These are phyloP conservation scores for Penicillium sp. DNA, from an alignment of 2,329 filamentous ascomycete species.

Conservation along the genomic window DNA sequence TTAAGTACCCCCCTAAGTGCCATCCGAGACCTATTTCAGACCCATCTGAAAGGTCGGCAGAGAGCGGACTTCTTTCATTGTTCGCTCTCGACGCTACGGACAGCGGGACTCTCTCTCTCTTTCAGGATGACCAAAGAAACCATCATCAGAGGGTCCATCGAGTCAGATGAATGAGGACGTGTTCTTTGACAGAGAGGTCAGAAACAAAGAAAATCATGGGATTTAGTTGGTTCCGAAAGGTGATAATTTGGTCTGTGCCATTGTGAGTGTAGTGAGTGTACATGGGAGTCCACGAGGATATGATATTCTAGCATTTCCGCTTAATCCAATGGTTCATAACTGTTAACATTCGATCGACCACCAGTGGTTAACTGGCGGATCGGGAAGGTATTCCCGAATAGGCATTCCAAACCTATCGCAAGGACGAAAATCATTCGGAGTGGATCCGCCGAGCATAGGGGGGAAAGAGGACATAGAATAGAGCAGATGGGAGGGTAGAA, in stretches of 20 bases:
- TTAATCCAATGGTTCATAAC: too few relatives aligned
- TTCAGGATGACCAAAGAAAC: not conserved
- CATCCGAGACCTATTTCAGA: too few relatives aligned
- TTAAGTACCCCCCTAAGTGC: too few relatives aligned
- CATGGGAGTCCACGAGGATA: too few relatives aligned
- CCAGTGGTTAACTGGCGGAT: too few relatives aligned
- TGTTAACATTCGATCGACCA: not conserved
- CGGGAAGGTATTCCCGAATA: not conserved
- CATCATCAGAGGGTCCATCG: not conserved
- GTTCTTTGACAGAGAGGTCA: not conserved
- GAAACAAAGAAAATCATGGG: not conserved
- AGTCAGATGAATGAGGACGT: not conserved
- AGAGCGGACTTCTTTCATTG: not conserved
- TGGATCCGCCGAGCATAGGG: not conserved
- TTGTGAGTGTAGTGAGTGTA: not conserved
- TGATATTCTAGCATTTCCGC: too few relatives aligned
- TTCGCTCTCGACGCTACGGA: not conserved
- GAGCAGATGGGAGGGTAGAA: not conserved
- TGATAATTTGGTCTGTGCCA: not conserved
- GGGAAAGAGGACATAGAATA: not conserved
- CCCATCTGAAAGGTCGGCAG: not conserved
- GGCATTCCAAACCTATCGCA: not conserved
- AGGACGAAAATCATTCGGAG: conserved; percentile 13
- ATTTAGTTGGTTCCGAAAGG: not conserved
- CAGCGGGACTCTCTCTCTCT: not conserved